phyloP scores from a whole-genome alignment of 2,329 filamentous ascomycete species.

The Cadophora sp. region DNA sequence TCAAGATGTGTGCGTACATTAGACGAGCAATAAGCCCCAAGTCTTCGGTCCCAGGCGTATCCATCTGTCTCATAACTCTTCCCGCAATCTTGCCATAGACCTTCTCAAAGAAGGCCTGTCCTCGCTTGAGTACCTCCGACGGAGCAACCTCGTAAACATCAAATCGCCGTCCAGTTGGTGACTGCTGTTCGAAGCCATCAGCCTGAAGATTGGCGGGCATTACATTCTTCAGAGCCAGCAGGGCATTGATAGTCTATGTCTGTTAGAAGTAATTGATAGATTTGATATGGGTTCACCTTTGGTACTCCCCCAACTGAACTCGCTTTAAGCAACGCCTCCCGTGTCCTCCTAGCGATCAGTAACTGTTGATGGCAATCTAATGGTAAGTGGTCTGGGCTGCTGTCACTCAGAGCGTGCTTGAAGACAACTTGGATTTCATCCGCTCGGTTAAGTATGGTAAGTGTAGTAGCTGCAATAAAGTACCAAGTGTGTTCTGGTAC shows the following conservation, averaged over 20 bases:
- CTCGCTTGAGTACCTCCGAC: conserved; percentile 50
- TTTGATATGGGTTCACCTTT: conserved; percentile 48
- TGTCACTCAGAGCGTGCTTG: conserved; percentile 49
- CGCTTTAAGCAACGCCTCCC: conserved; percentile 58
- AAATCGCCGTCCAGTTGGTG: conserved; percentile 49
- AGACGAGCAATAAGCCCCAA: conserved; percentile 55
- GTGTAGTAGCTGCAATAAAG: conserved; percentile 53
- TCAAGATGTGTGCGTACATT: conserved; percentile 57
- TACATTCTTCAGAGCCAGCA: conserved; percentile 52
- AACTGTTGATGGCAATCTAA: conserved; percentile 42
- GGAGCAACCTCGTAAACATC: conserved; percentile 50
- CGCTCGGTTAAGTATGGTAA: conserved; percentile 56
- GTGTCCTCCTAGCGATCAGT: conserved; percentile 53
- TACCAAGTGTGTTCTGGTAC: conserved; percentile 57
- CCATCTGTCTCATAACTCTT: conserved; percentile 56
- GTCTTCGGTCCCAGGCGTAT: conserved; percentile 57
- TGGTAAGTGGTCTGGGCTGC: conserved; percentile 19
- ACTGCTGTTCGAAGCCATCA: conserved; percentile 42
- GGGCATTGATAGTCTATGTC: conserved; percentile 51
- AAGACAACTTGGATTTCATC: conserved; percentile 56
- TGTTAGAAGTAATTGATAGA: not conserved
- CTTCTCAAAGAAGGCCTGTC: conserved; percentile 54
- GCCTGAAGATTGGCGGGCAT: conserved; percentile 53
- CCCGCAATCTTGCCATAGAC: conserved; percentile 58
- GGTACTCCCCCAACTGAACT: conserved; percentile 57